Percentiles rank a stretch among this genome's conserved stretches.
Evolutionary conservation across 805 yeast genomes (phyloP).

Genomic region (Starmerella apis): DNA sequence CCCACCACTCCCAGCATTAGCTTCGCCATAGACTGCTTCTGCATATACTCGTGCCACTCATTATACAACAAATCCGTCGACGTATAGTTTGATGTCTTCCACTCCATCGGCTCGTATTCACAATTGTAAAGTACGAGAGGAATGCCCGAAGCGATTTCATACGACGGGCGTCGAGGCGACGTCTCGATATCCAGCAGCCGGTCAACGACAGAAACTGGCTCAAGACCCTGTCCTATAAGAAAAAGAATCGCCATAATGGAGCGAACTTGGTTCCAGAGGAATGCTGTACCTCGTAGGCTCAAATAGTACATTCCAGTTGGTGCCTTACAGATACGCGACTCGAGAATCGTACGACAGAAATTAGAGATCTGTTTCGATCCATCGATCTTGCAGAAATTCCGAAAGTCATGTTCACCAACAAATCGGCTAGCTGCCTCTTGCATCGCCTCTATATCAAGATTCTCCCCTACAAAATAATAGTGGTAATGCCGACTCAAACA

Average conservation of each 20-base stretch:
- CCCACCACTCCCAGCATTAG: conserved; percentile 38
- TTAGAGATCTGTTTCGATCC: conserved; percentile 86
- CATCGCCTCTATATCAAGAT: conserved; percentile 59
- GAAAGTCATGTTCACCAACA: conserved; percentile 75
- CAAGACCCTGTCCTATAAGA: conserved; percentile 68
- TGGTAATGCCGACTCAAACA: conserved; percentile 79
- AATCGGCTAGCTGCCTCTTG: conserved; percentile 49
- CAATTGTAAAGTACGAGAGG: conserved; percentile 86
- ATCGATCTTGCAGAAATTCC: conserved; percentile 90
- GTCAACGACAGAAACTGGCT: conserved; percentile 46
- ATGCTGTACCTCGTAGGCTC: conserved; percentile 78
- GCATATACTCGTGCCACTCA: conserved; percentile 44
- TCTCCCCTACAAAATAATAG: conserved; percentile 48
- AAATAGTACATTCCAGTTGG: conserved; percentile 43
- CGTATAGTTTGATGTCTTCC: conserved; percentile 36
- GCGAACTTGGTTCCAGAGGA: conserved; percentile 95
- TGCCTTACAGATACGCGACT: conserved; percentile 39
- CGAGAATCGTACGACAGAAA: conserved; percentile 52
- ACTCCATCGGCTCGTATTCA: conserved; percentile 57
- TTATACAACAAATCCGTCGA: conserved; percentile 31
- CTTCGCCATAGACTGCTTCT: conserved; percentile 45
- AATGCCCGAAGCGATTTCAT: conserved; percentile 79
- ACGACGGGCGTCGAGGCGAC: conserved; percentile 61
- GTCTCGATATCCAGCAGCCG: conserved; percentile 48
- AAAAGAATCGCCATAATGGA: conserved; percentile 84